Evolutionary conservation across 192 early-diverging fungal genomes (phyloP).

Genomic region (Umbelopsis vinacea): DNA sequence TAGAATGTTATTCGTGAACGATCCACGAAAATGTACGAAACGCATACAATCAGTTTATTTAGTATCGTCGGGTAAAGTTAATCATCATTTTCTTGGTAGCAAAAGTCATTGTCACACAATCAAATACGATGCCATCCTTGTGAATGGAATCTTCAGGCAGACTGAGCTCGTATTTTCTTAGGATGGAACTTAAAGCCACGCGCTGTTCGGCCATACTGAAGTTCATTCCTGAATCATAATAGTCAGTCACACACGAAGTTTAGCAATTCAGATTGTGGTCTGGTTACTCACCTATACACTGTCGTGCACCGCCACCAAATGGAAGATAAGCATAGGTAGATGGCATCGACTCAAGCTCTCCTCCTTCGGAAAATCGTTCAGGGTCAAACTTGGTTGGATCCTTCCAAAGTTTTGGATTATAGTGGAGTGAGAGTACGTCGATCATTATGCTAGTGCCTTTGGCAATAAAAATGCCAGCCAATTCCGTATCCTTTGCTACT

Average conservation of each 20-base stretch:
- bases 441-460: conserved; percentile 13
- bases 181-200: conserved; percentile 36
- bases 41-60: background rate
- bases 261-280: too few relatives aligned
- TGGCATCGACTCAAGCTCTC: background rate
- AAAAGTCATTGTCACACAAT: background rate
- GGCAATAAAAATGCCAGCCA: conserved; percentile 3
- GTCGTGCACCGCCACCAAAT: background rate
- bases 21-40: too few relatives aligned
- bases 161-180: conserved; percentile 24
- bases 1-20: too few relatives aligned
- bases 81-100: background rate
- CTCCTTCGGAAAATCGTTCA: conserved; percentile 18
- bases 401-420: conserved; percentile 16
- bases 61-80: background rate
- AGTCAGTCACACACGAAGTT: too few relatives aligned
- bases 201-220: conserved; percentile 58
- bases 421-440: conserved; percentile 24
- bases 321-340: background rate
- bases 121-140: background rate
- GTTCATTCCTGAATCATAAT: background rate
- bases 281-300: background rate
- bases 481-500: conserved; percentile 7
- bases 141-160: conserved; percentile 13
- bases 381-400: conserved; percentile 30